Percentiles rank a stretch among this genome's conserved stretches.
Evolutionary conservation across 176 grass and related monocot species (phyloP).

Genomic region (Thinopyrum elongatum): DNA sequence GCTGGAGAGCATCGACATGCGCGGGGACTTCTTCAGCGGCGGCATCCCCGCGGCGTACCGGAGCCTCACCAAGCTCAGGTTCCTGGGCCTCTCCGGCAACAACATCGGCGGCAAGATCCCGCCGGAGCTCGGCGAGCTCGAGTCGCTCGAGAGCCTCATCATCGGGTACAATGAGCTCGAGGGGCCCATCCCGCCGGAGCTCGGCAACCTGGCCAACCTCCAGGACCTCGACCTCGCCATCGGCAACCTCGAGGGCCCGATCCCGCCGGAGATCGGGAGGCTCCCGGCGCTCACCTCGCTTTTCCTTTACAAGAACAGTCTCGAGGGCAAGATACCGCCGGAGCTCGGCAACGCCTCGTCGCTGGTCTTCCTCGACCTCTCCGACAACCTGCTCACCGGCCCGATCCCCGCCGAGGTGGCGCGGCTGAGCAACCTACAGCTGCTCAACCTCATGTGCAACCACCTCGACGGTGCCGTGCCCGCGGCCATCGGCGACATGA

Average conservation of each 20-base stretch:
- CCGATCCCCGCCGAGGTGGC: constrained; percentile 60
- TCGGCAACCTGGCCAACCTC: constrained; percentile 74
- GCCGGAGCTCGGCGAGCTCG: constrained; percentile 61
- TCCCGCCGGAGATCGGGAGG: constrained; percentile 73
- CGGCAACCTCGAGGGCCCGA: constrained; percentile 58
- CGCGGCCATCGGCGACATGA: constrained; percentile 52
- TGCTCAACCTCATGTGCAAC: constrained; percentile 96
- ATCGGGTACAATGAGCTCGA: constrained; percentile 87
- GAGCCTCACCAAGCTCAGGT: constrained; percentile 71
- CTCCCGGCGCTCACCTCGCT: constrained; percentile 56
- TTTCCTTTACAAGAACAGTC: constrained; percentile 76
- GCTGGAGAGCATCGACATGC: constrained; percentile 62
- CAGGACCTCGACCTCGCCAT: constrained; percentile 83
- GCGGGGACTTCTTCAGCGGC: constrained; percentile 78
- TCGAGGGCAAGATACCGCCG: constrained; percentile 62
- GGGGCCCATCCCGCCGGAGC: constrained; percentile 68
- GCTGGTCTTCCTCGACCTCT: constrained; percentile 70
- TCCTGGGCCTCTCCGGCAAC: constrained; percentile 86
- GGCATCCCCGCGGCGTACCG: constrained; percentile 66
- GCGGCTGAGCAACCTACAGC: constrained; percentile 49
- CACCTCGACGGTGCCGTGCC: constrained; percentile 69
- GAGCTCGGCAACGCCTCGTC: constrained; percentile 72
- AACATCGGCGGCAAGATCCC: constrained; percentile 89
- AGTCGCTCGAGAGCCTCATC: constrained; percentile 72
- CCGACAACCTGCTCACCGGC: constrained; percentile 67